These are phyloP conservation scores for Rhizoclosmatium globosum DNA, from an alignment of 192 early-diverging fungal genomes.

Conservation along the genomic window DNA sequence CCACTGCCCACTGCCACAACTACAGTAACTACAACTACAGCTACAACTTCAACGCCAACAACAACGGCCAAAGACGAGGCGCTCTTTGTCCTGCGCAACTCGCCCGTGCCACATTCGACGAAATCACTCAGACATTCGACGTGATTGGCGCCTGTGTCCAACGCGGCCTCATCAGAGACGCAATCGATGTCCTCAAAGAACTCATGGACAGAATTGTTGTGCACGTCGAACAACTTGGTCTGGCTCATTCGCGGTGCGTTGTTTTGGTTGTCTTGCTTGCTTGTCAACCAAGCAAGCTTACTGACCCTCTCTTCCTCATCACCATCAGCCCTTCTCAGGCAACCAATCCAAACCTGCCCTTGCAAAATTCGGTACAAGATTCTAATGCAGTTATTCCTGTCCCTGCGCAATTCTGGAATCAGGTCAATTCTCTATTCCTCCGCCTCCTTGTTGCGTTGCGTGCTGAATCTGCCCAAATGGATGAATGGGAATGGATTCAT, in stretches of 20 bases:
- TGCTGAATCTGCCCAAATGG: not conserved
- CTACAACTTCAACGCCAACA: not conserved
- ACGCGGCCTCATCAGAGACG: not conserved
- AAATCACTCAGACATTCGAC: not conserved
- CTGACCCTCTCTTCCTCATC: not conserved
- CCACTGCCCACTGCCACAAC: too few relatives aligned
- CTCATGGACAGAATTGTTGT: conserved; percentile 19
- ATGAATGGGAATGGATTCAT: conserved; percentile 49
- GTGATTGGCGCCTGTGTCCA: not conserved
- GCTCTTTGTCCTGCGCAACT: not conserved
- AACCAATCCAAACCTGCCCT: not conserved
- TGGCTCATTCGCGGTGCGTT: conserved; percentile 8
- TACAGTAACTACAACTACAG: too few relatives aligned
- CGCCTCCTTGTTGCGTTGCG: not conserved
- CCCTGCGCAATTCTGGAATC: conserved; percentile 1
- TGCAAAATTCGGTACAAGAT: not conserved
- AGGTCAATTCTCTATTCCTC: not conserved
- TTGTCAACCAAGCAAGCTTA: not conserved
- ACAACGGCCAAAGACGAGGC: not conserved
- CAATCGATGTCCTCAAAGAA: conserved; percentile 21
- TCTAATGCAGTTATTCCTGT: not conserved
- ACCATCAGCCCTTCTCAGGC: not conserved
- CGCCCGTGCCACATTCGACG: not conserved
- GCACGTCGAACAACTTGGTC: conserved; percentile 8
- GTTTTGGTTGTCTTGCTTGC: not conserved